A percentile compares a stretch with the other conserved stretches of the same genome.
These are phyloP conservation scores for Rhizoctonia solani DNA, from an alignment of 1,284 basidiomycete species.

Conservation along the genomic window DNA sequence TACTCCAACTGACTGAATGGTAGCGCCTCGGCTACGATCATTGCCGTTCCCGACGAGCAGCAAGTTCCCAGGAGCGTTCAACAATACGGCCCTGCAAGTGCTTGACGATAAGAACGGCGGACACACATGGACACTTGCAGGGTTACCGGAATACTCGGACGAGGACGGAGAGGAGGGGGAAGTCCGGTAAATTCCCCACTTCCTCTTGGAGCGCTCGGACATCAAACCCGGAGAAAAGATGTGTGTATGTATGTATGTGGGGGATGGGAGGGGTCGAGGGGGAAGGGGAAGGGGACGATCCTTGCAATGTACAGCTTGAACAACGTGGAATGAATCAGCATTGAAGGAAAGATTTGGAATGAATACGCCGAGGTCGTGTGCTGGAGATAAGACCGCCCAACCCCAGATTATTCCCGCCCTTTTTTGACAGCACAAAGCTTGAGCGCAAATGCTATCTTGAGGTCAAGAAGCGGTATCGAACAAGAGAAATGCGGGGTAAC, in stretches of 20 bases:
- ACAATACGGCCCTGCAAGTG: constrained; percentile 64
- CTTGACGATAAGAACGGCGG: background rate
- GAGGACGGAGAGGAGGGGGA: constrained; percentile 39
- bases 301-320: no score
- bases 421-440: background rate
- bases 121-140: constrained; percentile 18
- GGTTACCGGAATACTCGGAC: constrained; percentile 42
- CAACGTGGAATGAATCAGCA: no score
- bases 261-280: background rate
- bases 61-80: constrained; percentile 66
- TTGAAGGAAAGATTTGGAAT: no score
- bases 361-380: no score
- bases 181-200: constrained; percentile 48
- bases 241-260: constrained; percentile 47
- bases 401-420: background rate
- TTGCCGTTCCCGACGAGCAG: constrained; percentile 54
- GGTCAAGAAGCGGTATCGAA: no score
- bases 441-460: constrained; percentile 15
- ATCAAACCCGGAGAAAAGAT: constrained; percentile 30
- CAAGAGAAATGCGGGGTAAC: constrained; percentile 12
- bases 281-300: no score
- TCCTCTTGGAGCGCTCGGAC: constrained; percentile 14
- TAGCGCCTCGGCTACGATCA: constrained; percentile 55
- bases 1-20: no score
- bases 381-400: background rate